A percentile compares a stretch with the other conserved stretches of the same genome.
Conservation (phyloP, 345 rosid genomes). For the Mercurialis annua region DNA sequence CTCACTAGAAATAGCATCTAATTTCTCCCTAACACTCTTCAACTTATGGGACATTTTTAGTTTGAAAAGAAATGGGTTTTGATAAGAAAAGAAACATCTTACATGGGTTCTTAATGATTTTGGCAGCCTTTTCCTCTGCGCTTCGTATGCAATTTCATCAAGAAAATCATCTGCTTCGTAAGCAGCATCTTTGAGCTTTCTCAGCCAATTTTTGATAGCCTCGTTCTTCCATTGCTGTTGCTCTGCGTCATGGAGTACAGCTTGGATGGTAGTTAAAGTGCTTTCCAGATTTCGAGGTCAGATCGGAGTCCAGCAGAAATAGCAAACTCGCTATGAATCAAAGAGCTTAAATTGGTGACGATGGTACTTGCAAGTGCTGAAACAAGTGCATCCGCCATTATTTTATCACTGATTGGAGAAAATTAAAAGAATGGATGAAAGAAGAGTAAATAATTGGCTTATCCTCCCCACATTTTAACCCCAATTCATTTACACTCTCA, state of each 20-base stretch:
- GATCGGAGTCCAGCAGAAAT: not conserved
- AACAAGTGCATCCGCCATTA: slow-evolving; percentile 11
- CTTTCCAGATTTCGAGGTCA: slow-evolving; percentile 1
- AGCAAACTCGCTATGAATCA: not conserved
- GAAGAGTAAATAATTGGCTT: no score
- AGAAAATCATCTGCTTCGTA: slow-evolving; percentile 13
- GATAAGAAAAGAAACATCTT: not conserved
- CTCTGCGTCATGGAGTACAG: slow-evolving; percentile 18
- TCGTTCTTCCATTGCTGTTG: slow-evolving; percentile 8
- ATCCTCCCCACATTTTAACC: no score
- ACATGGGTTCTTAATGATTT: not conserved
- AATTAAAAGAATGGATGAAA: no score
- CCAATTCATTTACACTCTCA: no score
- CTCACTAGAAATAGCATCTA: slow-evolving; percentile 5
- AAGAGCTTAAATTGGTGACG: not conserved
- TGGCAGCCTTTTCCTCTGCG: not conserved
- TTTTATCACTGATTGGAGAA: no score
- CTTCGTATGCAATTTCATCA: not conserved
- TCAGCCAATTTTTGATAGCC: not conserved
- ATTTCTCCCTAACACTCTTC: not conserved
- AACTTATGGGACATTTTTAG: not conserved
- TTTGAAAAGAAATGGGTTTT: not conserved
- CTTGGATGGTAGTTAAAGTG: not conserved
- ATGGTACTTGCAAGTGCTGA: not conserved
- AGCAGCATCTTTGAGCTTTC: not conserved